Evolutionary conservation across 2,329 filamentous ascomycete genomes (phyloP), one percentile per base, ranked within the genome.

Genomic region (Sporothrix brasiliensis): DNA sequence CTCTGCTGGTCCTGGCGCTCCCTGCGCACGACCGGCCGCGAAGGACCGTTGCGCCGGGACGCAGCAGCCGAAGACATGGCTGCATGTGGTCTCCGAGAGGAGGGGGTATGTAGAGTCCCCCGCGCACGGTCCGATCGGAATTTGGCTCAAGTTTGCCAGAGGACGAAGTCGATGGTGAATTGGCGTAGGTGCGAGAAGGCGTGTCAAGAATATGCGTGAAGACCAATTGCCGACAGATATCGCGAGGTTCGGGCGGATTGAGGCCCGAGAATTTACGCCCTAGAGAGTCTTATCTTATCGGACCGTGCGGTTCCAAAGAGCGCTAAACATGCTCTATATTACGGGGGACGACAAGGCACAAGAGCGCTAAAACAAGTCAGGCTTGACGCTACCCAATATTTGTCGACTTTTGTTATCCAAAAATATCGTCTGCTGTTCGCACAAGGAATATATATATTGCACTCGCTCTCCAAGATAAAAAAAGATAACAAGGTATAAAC

Each of bases 41-140:
- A 14, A 67, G 21, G 67, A 34, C 61, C 39, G 67, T 52, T 44
- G 65, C 44, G 71, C 74, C 74, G 72, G 71, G 74, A 71, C 74
- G 74, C 73, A 75, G 74, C 73, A 75, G 74, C 73, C 75, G 75
- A 72, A 78, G 74, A 75, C 78, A 79, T 79, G 76, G 76, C 76
- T 76, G 78, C 78, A 79, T 79, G 70, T 76, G 74, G 54, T 34
- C 58, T 52, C 1, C 82, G 19, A 61, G 19, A 49, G 14, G 34
- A n/a, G 56, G 34, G 39, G 56, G 11, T 11, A 24, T n/a, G 54
- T 16, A 16, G 54, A 3, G 34, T 58, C 16, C 10, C 10, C 19
- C 34, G 34, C 19, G n/a, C n/a, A 10, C 10, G 24, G 44, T 49
- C 44, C 34, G 56, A 11, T 61, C 34, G 11, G 11, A 13, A 5